Base-by-base conservation (phyloP, 192 early-diverging fungal genomes). In the Lobosporangium transversale region DNA sequence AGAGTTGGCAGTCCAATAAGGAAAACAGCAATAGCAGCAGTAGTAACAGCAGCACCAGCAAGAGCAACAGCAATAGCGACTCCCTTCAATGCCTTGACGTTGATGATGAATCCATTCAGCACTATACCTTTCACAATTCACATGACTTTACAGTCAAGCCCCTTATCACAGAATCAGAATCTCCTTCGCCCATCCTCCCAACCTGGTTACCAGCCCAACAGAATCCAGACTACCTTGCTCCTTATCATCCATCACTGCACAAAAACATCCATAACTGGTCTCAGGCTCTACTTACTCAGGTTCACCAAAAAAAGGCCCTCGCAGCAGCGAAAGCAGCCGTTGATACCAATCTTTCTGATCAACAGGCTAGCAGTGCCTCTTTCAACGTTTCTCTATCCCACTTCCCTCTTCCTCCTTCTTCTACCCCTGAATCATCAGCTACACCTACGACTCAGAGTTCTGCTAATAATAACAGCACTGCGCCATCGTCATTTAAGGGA, bases 191-290 rank as follows among this genome's bases (percentile, higher is more conserved):
- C 14, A 76, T 66, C 58, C 64, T 76, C 11, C 8, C 58, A n/a
- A 44, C 71, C 8, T 76, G 71, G 71, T 26, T 54, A 10, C n/a
- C 58, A 4, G 33, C 56, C 10, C 52, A 37, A 3, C 40, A 57
- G 35, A 62, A 76, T 33, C 52, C 52, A 2, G 63, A 76, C 23
- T 76, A 62, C 21, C 64, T 76, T 0, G 58, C 63, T 3, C 71
- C 71, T 7, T 76, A 76, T 11, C 71, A 76, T 40, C 71, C 71
- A 29, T 50, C 63, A 2, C 52, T 58, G 21, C 71, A 76, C 47
- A 76, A 67, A 45, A 56, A 35, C n/a, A 26, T 76, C n/a, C 30
- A 52, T 23, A 60, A 66, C 32, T 76, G 64, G 63, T 67, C 71
- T 3, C 53, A 76, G 15, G 44, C 31, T 24, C 20, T 76, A 0